A percentile compares a stretch with the other conserved stretches of the same genome.
phyloP scores from a whole-genome alignment of 2,329 filamentous ascomycete species.

The Fusarium fujikuroi region DNA sequence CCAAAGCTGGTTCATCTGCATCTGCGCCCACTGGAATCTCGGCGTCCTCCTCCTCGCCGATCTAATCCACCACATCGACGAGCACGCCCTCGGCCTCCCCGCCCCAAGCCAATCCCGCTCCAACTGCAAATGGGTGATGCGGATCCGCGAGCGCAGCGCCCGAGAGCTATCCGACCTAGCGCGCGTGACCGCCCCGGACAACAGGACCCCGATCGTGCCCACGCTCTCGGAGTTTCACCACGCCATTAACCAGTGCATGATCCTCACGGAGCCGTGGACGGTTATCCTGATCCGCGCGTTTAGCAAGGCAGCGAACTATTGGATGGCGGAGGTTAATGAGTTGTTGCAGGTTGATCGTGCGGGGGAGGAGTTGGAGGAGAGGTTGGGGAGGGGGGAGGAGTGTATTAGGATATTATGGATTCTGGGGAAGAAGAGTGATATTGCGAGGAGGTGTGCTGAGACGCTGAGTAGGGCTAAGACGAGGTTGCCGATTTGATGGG shows the following conservation, averaged over 20 bases:
- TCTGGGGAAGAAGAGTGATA: slow-evolving; percentile 66
- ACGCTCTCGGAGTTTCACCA: slow-evolving; percentile 59
- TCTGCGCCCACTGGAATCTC: slow-evolving; percentile 68
- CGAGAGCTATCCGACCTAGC: slow-evolving; percentile 60
- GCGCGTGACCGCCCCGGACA: slow-evolving; percentile 52
- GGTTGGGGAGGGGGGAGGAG: slow-evolving; percentile 53
- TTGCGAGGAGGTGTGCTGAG: slow-evolving; percentile 41
- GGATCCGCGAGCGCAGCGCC: slow-evolving; percentile 57
- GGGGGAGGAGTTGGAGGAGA: slow-evolving; percentile 42
- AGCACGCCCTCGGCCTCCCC: slow-evolving; percentile 40
- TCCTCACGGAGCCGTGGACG: slow-evolving; percentile 70
- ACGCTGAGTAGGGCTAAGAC: slow-evolving; percentile 15
- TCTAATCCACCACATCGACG: slow-evolving; percentile 61
- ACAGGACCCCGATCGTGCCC: background rate
- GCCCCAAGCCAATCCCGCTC: slow-evolving; percentile 38
- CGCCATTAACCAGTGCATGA: slow-evolving; percentile 62
- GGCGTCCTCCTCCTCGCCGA: slow-evolving; percentile 65
- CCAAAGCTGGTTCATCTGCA: slow-evolving; percentile 68
- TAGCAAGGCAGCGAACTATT: slow-evolving; percentile 54
- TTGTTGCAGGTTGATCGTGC: slow-evolving; percentile 35
- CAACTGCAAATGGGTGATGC: slow-evolving; percentile 48
- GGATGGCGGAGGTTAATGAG: slow-evolving; percentile 49
- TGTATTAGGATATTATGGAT: slow-evolving; percentile 65
- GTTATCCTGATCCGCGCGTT: slow-evolving; percentile 64
- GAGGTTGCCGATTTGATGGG: background rate